A percentile compares a stretch with the other conserved stretches of the same genome.
Evolutionary conservation across 352 stramenopile genomes (phyloP).

Genomic region (Phytophthora multivora): DNA sequence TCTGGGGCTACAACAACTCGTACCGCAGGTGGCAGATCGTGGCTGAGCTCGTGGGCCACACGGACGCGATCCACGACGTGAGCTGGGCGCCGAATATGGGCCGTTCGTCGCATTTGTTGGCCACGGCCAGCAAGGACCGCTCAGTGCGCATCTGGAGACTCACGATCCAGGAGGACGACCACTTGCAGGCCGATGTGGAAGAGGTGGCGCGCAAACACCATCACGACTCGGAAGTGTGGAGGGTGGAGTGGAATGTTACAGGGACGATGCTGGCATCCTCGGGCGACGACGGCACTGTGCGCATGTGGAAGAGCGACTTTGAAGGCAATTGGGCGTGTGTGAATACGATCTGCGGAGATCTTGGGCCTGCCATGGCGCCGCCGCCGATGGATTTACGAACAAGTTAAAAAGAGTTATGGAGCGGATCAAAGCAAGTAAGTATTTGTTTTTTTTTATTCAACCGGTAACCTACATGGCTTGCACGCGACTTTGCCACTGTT

Average conservation of each 20-base stretch:
- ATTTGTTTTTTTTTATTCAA: conserved; percentile 22
- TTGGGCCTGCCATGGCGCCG: conserved; percentile 40
- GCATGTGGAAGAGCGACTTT: conserved; percentile 95
- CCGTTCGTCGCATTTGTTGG: conserved; percentile 92
- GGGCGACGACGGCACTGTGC: conserved; percentile 94
- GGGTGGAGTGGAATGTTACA: conserved; percentile 97
- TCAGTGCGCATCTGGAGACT: conserved; percentile 90
- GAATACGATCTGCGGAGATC: conserved; percentile 82
- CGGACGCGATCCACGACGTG: conserved; percentile 94
- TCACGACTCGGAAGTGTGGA: conserved; percentile 93
- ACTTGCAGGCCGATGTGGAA: conserved; percentile 71
- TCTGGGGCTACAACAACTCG: conserved; percentile 93
- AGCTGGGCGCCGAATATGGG: conserved; percentile 97
- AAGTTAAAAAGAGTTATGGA: conserved; percentile 17
- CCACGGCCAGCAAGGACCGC: conserved; percentile 92
- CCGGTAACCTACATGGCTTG: conserved; percentile 25
- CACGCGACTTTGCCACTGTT: conserved; percentile 54
- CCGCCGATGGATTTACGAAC: conserved; percentile 44
- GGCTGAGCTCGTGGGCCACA: conserved; percentile 83
- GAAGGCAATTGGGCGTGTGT: conserved; percentile 93
- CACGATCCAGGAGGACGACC: conserved; percentile 66
- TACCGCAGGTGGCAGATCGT: conserved; percentile 88
- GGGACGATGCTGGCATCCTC: conserved; percentile 95
- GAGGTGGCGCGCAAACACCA: conserved; percentile 82
- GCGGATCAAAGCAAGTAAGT: conserved; percentile 22